phyloP scores from a whole-genome alignment of 2,329 filamentous ascomycete species.

The Epicoccum nigrum region DNA sequence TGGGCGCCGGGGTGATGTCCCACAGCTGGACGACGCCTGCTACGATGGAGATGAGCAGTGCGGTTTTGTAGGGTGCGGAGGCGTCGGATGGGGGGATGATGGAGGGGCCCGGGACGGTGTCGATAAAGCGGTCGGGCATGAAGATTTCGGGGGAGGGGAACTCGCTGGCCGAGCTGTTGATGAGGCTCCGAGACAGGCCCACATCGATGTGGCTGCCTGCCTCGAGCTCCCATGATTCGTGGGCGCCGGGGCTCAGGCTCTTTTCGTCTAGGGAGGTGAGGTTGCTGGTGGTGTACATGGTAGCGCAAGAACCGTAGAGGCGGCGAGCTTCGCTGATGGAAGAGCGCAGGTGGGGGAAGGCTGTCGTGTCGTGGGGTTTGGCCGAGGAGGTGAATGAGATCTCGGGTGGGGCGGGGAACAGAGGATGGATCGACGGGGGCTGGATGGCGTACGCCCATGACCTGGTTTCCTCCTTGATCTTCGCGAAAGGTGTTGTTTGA shows the following conservation, averaged over 20 bases:
- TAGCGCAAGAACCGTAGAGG: slow-evolving; percentile 35
- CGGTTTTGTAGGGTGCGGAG: slow-evolving; percentile 28
- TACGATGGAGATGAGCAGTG: slow-evolving; percentile 37
- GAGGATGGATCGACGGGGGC: slow-evolving; percentile 45
- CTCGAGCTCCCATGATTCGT: slow-evolving; percentile 37
- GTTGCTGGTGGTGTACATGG: slow-evolving; percentile 28
- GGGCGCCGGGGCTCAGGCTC: slow-evolving; percentile 19
- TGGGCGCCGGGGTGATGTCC: slow-evolving; percentile 42
- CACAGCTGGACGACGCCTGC: slow-evolving; percentile 45
- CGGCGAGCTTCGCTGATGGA: slow-evolving; percentile 42
- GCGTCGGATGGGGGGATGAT: slow-evolving; percentile 21
- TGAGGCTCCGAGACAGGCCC: slow-evolving; percentile 37
- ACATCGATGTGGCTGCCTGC: slow-evolving; percentile 36
- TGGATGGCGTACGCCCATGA: slow-evolving; percentile 40
- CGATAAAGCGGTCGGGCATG: slow-evolving; percentile 37
- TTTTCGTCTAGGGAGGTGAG: slow-evolving; percentile 32
- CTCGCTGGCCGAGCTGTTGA: slow-evolving; percentile 38
- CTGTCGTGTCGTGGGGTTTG: slow-evolving; percentile 15
- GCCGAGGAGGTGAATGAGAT: slow-evolving; percentile 31
- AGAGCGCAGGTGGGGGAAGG: slow-evolving; percentile 37
- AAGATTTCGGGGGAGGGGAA: slow-evolving; percentile 31
- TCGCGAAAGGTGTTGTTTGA: slow-evolving; percentile 25
- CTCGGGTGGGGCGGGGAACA: slow-evolving; percentile 44
- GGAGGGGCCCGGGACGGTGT: slow-evolving; percentile 21
- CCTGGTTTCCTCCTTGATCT: slow-evolving; percentile 38